Conservation (phyloP, 495 filamentous ascomycete species). For the Chaetomidium leptoderma region DNA sequence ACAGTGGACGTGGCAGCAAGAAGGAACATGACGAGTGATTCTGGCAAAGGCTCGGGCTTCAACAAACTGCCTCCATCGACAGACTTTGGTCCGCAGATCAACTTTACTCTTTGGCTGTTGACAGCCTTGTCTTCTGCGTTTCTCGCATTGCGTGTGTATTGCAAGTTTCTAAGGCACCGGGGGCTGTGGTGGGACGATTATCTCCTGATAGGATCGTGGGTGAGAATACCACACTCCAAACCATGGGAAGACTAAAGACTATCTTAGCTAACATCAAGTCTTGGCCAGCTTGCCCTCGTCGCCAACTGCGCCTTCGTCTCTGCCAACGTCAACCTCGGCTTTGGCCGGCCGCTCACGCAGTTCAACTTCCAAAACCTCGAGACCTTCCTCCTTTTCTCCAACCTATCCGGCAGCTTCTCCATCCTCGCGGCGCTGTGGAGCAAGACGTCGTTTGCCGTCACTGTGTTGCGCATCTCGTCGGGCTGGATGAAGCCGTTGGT, state of each 20-base stretch:
- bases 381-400: slow-evolving; percentile 26
- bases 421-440: slow-evolving; percentile 29
- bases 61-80: background rate
- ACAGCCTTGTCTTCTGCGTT: slow-evolving; percentile 35
- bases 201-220: slow-evolving; percentile 38
- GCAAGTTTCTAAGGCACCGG: slow-evolving; percentile 30
- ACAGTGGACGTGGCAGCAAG: background rate
- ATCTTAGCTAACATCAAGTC: slow-evolving; percentile 3
- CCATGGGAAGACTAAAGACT: background rate
- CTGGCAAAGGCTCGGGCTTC: background rate
- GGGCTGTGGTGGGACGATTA: slow-evolving; percentile 28
- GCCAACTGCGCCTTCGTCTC: slow-evolving; percentile 65
- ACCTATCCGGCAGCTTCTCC: slow-evolving; percentile 33
- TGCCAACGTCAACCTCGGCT: slow-evolving; percentile 29
- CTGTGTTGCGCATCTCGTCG: slow-evolving; percentile 33
- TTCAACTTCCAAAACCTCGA: slow-evolving; percentile 26
- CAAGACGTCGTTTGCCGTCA: slow-evolving; percentile 14
- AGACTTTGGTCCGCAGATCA: slow-evolving; percentile 38
- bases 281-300: background rate
- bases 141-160: slow-evolving; percentile 34
- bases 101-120: slow-evolving; percentile 40
- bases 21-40: background rate
- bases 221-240: slow-evolving; percentile 22
- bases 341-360: slow-evolving; percentile 25
- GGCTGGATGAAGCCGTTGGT: slow-evolving; percentile 27